A percentile compares a stretch with the other conserved stretches of the same genome.
phyloP scores from a whole-genome alignment of 2,329 filamentous ascomycete species.

The Neofusicoccum umdonicola region DNA sequence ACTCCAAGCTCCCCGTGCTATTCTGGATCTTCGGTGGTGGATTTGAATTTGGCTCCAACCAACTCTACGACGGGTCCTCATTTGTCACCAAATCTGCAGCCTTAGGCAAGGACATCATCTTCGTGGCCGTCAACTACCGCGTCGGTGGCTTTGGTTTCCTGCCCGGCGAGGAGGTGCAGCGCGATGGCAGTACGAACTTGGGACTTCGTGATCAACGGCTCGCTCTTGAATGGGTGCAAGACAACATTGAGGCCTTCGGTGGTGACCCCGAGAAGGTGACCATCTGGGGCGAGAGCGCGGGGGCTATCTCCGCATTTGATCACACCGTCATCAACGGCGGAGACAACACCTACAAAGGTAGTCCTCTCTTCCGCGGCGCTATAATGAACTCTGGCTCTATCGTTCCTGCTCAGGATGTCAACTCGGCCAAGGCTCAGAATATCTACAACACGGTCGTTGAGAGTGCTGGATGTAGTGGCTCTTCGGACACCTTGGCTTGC shows the following conservation, averaged over 20 bases:
- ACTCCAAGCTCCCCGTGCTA: slow-evolving; percentile 41
- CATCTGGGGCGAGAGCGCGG: slow-evolving; percentile 39
- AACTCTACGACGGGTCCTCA: slow-evolving; percentile 39
- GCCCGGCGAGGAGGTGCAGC: slow-evolving; percentile 50
- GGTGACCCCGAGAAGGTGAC: slow-evolving; percentile 37
- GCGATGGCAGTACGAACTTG: slow-evolving; percentile 52
- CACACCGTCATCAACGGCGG: slow-evolving; percentile 75
- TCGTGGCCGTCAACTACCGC: slow-evolving; percentile 76
- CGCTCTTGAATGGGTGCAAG: slow-evolving; percentile 46
- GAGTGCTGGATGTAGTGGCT: slow-evolving; percentile 45
- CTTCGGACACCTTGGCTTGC: slow-evolving; percentile 47
- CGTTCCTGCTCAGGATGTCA: slow-evolving; percentile 52
- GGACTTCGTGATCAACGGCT: slow-evolving; percentile 48
- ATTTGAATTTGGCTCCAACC: slow-evolving; percentile 27
- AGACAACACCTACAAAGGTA: slow-evolving; percentile 70
- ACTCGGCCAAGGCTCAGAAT: slow-evolving; percentile 63
- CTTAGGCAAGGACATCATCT: slow-evolving; percentile 65
- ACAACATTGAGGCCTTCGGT: slow-evolving; percentile 45
- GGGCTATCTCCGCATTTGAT: slow-evolving; percentile 67
- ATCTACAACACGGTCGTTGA: slow-evolving; percentile 54
- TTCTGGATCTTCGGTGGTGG: slow-evolving; percentile 24
- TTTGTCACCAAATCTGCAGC: slow-evolving; percentile 43
- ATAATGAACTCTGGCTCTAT: slow-evolving; percentile 62
- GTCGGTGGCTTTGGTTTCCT: slow-evolving; percentile 73
- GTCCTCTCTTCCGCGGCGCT: slow-evolving; percentile 69